Conservation (phyloP, 257 asterid species). For the Plectranthus barbatus region DNA sequence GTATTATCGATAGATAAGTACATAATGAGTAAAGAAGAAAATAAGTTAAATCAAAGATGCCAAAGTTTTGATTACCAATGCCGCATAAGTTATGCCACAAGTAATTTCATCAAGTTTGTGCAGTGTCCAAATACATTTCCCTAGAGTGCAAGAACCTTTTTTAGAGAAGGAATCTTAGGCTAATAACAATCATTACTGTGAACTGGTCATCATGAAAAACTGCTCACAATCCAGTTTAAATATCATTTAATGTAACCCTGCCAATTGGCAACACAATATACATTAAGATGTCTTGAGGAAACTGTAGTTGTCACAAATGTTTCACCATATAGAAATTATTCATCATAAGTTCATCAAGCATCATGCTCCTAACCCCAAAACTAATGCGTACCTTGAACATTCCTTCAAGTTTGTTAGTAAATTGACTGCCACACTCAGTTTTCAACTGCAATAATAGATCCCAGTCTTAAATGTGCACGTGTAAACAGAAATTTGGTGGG, state of each 20-base stretch:
- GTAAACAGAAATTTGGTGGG: neutral
- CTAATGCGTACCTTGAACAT: constrained; percentile 74
- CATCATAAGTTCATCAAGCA: neutral
- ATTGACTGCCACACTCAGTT: constrained; percentile 98
- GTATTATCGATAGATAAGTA: neutral
- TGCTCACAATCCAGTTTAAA: neutral
- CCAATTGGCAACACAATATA: too few relatives aligned
- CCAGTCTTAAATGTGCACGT: constrained; percentile 6
- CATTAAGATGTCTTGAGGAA: too few relatives aligned
- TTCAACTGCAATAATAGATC: constrained; percentile 60
- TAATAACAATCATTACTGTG: too few relatives aligned
- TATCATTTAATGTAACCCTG: too few relatives aligned
- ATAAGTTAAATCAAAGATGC: neutral
- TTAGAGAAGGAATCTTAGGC: too few relatives aligned
- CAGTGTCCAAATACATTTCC: neutral
- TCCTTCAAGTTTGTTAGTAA: constrained; percentile 96
- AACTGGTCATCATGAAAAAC: too few relatives aligned
- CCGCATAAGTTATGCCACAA: too few relatives aligned
- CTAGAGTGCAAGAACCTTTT: too few relatives aligned
- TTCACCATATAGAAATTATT: neutral
- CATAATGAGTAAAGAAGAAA: neutral
- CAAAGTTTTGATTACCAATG: too few relatives aligned
- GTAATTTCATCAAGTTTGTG: too few relatives aligned
- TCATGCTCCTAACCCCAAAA: neutral
- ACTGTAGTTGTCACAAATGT: too few relatives aligned